Evolutionary conservation across 176 grass and related monocot genomes (phyloP), one percentile per base, ranked within the genome.

Genomic region (Alopecurus myosuroides): DNA sequence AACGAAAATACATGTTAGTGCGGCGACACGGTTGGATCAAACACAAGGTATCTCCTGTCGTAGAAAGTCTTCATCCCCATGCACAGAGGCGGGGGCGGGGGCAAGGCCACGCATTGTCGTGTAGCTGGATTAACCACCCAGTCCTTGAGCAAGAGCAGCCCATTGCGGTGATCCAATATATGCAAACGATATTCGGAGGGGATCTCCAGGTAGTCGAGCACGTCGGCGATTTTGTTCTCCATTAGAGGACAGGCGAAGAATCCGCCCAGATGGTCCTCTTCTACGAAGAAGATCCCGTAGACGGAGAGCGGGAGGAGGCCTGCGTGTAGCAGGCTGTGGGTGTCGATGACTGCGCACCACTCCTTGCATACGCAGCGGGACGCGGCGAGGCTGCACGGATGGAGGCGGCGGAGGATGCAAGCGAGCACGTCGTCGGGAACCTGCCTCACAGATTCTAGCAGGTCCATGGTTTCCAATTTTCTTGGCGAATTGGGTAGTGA

Each of bases 41-140:
- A 79, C 20, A 51, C 45, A 50, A 81, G 78, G 78, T 36, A 79
- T 65, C 30, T 34, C 0, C 7, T 4, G 64, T 67, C 64, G 3
- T 9, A 5, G 33, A 31, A 63, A 23, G 4, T 22, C 2, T 9
- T 17, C 35, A 53, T 53, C 3, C 29, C 18, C 11, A 30, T 12
- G 6, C 29, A 6, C n/a, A 6, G 5, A 14, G 74, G 30, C 51
- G 76, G 52, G 0, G 15, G 36, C 31, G 13, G 19, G n/a, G 76
- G 76, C n/a, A 61, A 19, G 35, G 1, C 22, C 11, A 3, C 7
- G 19, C 52, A 78, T 41, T 78, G 76, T 10, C 76, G 53, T 11
- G 76, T 78, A 22, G 76, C 53, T 36, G 76, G 76, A 5, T 78
- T 61, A 7, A 57, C 50, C 49, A 77, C 74, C 74, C 33, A 37